Evolutionary conservation across 2,329 filamentous ascomycete species (phyloP).

Genomic region (Pseudocercospora eumusae): DNA sequence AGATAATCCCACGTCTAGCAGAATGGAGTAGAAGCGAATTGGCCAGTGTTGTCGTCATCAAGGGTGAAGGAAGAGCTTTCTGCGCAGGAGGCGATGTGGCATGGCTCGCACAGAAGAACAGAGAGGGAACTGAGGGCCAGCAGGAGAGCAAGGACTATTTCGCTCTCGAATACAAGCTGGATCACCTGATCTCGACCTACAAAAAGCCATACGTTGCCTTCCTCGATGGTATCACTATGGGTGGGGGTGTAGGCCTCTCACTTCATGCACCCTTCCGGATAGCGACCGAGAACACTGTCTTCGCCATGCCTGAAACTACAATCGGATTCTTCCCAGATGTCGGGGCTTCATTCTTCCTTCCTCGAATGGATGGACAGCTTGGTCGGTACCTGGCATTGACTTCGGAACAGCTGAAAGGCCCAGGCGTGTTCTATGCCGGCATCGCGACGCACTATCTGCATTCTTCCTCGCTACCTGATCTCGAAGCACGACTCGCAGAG

Average conservation of each 20-base stretch:
- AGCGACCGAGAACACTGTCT: slow-evolving; percentile 90
- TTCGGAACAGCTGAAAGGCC: slow-evolving; percentile 77
- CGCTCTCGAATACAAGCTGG: slow-evolving; percentile 89
- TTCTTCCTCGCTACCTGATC: slow-evolving; percentile 76
- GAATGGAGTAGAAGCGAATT: slow-evolving; percentile 96
- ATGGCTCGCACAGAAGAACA: slow-evolving; percentile 73
- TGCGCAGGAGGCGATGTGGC: slow-evolving; percentile 93
- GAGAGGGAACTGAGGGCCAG: slow-evolving; percentile 67
- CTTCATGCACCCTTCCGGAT: slow-evolving; percentile 95
- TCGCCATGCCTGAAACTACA: slow-evolving; percentile 97
- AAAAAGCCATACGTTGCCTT: slow-evolving; percentile 89
- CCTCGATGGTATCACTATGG: slow-evolving; percentile 99
- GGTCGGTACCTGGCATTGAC: slow-evolving; percentile 94
- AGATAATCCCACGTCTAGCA: slow-evolving; percentile 83
- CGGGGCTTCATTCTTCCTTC: slow-evolving; percentile 92
- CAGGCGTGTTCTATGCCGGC: slow-evolving; percentile 85
- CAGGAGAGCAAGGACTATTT: slow-evolving; percentile 82
- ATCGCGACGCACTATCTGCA: slow-evolving; percentile 96
- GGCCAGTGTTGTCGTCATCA: slow-evolving; percentile 89
- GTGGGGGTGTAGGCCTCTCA: slow-evolving; percentile 90
- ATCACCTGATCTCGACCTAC: slow-evolving; percentile 94
- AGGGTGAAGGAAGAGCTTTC: slow-evolving; percentile 82
- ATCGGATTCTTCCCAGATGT: slow-evolving; percentile 99
- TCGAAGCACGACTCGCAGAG: slow-evolving; percentile 85
- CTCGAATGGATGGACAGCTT: slow-evolving; percentile 79